Conservation (phyloP, 805 yeast genomes). For the Yarrowia osloensis region DNA sequence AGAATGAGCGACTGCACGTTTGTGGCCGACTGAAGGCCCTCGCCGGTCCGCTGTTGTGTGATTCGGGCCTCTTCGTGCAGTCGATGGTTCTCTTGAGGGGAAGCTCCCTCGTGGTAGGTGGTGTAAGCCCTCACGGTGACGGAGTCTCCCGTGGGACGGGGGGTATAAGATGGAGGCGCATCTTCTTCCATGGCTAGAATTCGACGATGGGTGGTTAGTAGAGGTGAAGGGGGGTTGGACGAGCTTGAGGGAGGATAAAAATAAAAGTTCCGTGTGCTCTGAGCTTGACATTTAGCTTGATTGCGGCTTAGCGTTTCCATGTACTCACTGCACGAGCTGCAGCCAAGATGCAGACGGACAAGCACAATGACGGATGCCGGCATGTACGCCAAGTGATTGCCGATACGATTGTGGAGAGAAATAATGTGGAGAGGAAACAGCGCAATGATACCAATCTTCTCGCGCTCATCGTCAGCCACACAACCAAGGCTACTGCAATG, state of each 20-base stretch:
- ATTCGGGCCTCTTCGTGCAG: not conserved
- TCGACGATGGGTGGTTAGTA: not conserved
- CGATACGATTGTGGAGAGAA: too few species aligned
- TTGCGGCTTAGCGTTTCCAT: slow-evolving; percentile 17
- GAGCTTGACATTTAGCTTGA: not conserved
- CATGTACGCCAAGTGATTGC: not conserved
- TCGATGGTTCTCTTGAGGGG: slow-evolving; percentile 21
- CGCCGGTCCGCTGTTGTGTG: not conserved
- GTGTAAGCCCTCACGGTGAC: slow-evolving; percentile 22
- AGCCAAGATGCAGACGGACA: not conserved
- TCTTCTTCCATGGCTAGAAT: slow-evolving; percentile 13
- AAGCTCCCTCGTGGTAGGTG: slow-evolving; percentile 22
- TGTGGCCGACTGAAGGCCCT: not conserved
- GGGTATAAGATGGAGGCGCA: slow-evolving; percentile 17
- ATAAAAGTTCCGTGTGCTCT: not conserved
- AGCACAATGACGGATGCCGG: not conserved
- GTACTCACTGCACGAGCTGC: not conserved
- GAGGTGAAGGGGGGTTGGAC: not conserved
- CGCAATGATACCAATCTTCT: too few species aligned
- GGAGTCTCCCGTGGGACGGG: slow-evolving; percentile 7
- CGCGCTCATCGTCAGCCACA: not conserved
- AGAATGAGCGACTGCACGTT: slow-evolving; percentile 6
- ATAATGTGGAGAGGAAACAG: too few species aligned
- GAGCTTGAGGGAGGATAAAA: not conserved
- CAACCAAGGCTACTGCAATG: not conserved